A percentile compares a stretch with the other conserved stretches of the same genome.
Evolutionary conservation across 108 stramenopile species (phyloP).

Genomic region (Nitzschia palea): DNA sequence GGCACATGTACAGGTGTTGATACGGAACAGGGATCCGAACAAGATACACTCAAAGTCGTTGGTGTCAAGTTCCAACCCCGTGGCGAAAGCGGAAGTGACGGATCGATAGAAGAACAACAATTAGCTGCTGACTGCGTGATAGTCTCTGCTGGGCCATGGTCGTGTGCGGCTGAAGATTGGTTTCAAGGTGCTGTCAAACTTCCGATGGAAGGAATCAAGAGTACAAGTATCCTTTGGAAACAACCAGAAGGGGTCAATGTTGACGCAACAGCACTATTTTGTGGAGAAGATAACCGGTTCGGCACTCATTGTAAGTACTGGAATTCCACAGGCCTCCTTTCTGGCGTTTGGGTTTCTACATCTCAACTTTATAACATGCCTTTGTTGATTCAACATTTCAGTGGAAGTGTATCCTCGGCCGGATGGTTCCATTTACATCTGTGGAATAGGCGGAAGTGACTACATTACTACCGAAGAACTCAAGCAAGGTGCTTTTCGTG

Average conservation of each 20-base stretch:
- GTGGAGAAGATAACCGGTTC: conserved; percentile 90
- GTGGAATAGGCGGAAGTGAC: conserved; percentile 53
- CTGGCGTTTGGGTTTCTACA: neutral
- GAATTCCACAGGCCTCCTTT: no score
- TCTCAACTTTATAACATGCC: neutral
- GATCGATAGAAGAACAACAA: conserved; percentile 23
- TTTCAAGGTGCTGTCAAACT: conserved; percentile 67
- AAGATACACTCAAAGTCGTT: conserved; percentile 33
- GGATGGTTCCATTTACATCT: conserved; percentile 48
- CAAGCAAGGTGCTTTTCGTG: conserved; percentile 37
- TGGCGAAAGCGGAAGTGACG: neutral
- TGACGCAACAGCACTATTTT: conserved; percentile 94
- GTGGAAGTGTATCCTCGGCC: conserved; percentile 63
- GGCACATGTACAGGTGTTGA: conserved; percentile 77
- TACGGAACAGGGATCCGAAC: conserved; percentile 35
- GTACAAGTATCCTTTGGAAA: conserved; percentile 85
- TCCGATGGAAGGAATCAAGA: conserved; percentile 89
- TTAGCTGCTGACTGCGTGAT: conserved; percentile 62
- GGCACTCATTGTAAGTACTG: conserved; percentile 76
- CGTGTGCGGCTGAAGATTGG: conserved; percentile 79
- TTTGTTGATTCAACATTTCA: neutral
- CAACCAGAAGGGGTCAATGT: conserved; percentile 50
- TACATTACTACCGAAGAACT: conserved; percentile 41
- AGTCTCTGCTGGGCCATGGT: conserved; percentile 81
- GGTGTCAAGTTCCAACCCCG: conserved; percentile 62